Evolutionary conservation across 2,329 filamentous ascomycete species (phyloP).

Genomic region (Paecilomyces dactylethromorphus): DNA sequence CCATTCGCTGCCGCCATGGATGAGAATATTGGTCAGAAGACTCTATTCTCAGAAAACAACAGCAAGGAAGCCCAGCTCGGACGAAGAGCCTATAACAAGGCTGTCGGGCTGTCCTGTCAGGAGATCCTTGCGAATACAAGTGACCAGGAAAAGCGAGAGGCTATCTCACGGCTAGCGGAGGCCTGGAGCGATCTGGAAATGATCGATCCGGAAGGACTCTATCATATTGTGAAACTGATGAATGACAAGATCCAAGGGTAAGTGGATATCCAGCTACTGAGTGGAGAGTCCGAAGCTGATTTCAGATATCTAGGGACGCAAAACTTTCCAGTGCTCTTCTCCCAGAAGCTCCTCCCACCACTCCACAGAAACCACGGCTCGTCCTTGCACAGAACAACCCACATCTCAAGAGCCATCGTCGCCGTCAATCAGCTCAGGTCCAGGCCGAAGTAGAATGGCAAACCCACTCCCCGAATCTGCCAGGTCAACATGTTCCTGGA

Average conservation of each 20-base stretch:
- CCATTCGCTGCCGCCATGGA: conserved; percentile 24
- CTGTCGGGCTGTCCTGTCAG: conserved; percentile 74
- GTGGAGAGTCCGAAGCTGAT: conserved; percentile 1
- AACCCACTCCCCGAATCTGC: conserved; percentile 41
- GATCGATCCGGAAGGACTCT: conserved; percentile 83
- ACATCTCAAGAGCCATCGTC: conserved; percentile 71
- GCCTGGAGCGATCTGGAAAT: conserved; percentile 80
- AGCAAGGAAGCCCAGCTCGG: conserved; percentile 81
- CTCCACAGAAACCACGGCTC: conserved; percentile 56
- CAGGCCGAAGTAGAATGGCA: conserved; percentile 27
- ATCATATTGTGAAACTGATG: conserved; percentile 72
- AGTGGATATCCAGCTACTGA: conserved; percentile 8
- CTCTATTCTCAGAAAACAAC: conserved; percentile 22
- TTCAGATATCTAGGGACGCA: conserved; percentile 20
- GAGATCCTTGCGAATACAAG: conserved; percentile 78
- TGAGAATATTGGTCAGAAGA: conserved; percentile 35
- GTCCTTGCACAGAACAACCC: conserved; percentile 76
- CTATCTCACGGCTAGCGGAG: conserved; percentile 73
- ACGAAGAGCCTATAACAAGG: conserved; percentile 71
- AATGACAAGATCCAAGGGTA: conserved; percentile 60
- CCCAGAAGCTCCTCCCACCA: conserved; percentile 27
- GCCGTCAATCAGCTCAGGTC: conserved; percentile 49
- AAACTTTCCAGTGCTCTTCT: conserved; percentile 32
- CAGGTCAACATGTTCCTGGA: conserved; percentile 56
- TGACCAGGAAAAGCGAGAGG: conserved; percentile 68